Base-by-base conservation (phyloP, 2,329 filamentous ascomycete genomes). In the Microdochium bolleyi region DNA sequence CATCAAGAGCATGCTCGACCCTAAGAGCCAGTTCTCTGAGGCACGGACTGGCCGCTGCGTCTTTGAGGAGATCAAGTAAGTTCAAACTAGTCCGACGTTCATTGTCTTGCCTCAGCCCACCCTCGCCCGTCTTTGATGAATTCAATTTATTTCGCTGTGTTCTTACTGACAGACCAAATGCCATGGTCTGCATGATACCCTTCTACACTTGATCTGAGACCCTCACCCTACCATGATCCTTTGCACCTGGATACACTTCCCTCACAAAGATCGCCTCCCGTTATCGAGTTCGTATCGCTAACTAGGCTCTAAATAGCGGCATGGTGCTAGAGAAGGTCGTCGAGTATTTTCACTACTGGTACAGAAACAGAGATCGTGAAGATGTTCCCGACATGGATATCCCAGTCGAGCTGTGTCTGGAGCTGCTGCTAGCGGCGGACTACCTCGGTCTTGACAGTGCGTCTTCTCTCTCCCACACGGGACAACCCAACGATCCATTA, bases 281-380 rank as follows among this genome's bases (percentile, higher is more conserved):
- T 41, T 49, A 41, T 16, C 49, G 49, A 54, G 22, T 48, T 37
- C 51, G 30, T 30, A 52, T 49, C 14, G 49, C 24, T 24, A 63
- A 56, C 57, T 54, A 24, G 19, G 16, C 32, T 27, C 44, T 32
- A 48, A 30, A 60, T 66, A 91, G 87, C 69, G 85, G 83, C 57
- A 73, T 85, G 51, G 80, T 91, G 5, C 80, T 92, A 2, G 88
- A 92, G 67, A 90, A 89, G 65, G 84, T 92, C 30, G 87, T 85
- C 67, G 87, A 92, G 70, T 92, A 92, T 70, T 85, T 91, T 56
- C 88, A 90, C 65, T 92, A 91, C 73, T 88, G 87, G 74, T 85
- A 90, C 69, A 85, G 84, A 62, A 79, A 89, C 69, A 78, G 79
- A 51, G 79, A 89, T 58, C 75, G 75, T 58, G 83, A 85, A 60